Evolutionary conservation across 768 basidiomycete genomes (phyloP), one percentile per base, ranked within the genome.

Genomic region (Pisolithus albus): DNA sequence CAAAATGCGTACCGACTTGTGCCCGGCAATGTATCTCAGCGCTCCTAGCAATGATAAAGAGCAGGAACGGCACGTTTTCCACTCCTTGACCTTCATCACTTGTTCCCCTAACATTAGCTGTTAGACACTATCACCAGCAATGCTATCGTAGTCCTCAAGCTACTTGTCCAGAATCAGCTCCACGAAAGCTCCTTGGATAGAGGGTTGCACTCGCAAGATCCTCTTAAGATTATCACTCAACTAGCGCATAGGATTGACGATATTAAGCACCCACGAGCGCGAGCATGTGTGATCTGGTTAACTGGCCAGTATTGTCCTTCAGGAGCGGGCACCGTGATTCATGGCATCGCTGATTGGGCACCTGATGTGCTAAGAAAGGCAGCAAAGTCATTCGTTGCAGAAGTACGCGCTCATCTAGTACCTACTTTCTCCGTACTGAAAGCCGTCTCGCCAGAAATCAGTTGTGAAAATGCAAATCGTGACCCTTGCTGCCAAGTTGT

Each of bases 241-340:
- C 80, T 97, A 6, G 90, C 92, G 0, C 75, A 79, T 46, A 78
- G 80, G 30, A 78, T 95, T 43, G 88, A 92, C 45, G 84, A 83
- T 47, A 88, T 97, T 47, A 78, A 73, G 7, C 89, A 93, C 59
- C 74, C 84, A 1, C 79, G 83, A 59, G 92, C 94, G 1, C 74
- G 90, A 28, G 92, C 94, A 0, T 92, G 88, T 58, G 83, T 97
- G 1, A 70, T 92, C 23, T 96, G 95, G 92, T 79, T 97, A 0
- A 92, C 92, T 0, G 94, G 95, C 0, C 92, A 96, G 64, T 91
- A 91, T 62, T 80, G 87, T 16, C 75, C 75, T 13, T 65, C 68
- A 16, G 70, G 69, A 38, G 61, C 59, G 23, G 44, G 44, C 9
- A 56, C 67, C 16, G 66, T 72, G 1, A 73, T 79, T 2, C 78